phyloP scores from a whole-genome alignment of 1,284 basidiomycete genomes.

The Rhodotorula sp. region DNA sequence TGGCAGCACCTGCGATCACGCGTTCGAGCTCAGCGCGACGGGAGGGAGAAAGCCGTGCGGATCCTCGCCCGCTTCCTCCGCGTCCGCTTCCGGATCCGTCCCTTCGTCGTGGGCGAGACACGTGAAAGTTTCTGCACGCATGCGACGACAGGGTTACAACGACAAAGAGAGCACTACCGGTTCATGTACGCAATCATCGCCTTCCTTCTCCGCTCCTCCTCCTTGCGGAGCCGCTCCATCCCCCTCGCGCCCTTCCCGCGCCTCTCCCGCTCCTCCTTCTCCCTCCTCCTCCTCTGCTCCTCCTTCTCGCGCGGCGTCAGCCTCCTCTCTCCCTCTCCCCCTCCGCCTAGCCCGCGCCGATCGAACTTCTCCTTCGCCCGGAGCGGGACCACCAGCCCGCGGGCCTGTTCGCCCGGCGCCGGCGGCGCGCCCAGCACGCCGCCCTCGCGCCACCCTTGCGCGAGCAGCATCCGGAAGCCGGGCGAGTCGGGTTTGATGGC shows the following conservation, averaged over 20 bases:
- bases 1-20: too few species aligned
- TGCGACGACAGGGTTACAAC: neutral
- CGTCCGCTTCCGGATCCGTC: too few species aligned
- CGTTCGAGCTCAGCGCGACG: too few species aligned
- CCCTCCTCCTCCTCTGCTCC: neutral
- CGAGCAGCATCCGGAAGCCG: conserved; percentile 21
- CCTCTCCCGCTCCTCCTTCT: neutral
- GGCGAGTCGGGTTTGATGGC: conserved; percentile 4
- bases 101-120: neutral
- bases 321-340: neutral
- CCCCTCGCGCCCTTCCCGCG: conserved; percentile 21
- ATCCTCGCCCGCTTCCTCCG: neutral
- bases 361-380: conserved; percentile 32
- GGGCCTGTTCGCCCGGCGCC: neutral
- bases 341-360: conserved; percentile 23
- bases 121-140: neutral
- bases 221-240: conserved; percentile 17
- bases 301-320: neutral
- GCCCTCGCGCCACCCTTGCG: conserved; percentile 32
- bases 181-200: conserved; percentile 35
- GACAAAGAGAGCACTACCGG: neutral
- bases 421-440: conserved; percentile 2
- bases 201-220: conserved; percentile 20
- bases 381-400: conserved; percentile 29
- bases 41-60: too few species aligned